Conservation (phyloP, 169 alveolate genomes). For the Cryptosporidium sp. region DNA sequence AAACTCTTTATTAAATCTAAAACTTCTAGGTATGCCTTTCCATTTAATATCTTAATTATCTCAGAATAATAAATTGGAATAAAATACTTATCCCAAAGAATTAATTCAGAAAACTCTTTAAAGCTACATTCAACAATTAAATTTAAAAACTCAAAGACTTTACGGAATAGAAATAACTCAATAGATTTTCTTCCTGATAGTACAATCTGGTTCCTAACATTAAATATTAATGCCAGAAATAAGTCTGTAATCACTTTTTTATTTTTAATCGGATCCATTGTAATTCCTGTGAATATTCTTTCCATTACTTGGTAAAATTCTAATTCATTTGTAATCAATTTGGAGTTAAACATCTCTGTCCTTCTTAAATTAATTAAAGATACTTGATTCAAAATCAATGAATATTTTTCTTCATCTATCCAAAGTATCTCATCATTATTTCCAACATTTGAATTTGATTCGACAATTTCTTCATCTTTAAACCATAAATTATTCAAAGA, state of each 20-base stretch:
- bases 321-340: slow-evolving; percentile 18
- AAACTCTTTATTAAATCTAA: slow-evolving; percentile 24
- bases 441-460: neutral
- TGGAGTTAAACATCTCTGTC: slow-evolving; percentile 15
- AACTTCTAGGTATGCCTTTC: slow-evolving; percentile 3
- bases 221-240: slow-evolving; percentile 21
- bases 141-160: slow-evolving; percentile 24
- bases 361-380: slow-evolving; percentile 46
- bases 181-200: slow-evolving; percentile 19
- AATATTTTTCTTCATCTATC: slow-evolving; percentile 33
- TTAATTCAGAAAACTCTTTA: slow-evolving; percentile 9
- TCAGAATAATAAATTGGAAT: slow-evolving; percentile 19
- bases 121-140: slow-evolving; percentile 6
- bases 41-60: neutral
- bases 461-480: slow-evolving; percentile 1
- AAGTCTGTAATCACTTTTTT: slow-evolving; percentile 8
- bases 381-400: slow-evolving; percentile 1
- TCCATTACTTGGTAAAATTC: neutral
- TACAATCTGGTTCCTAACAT: slow-evolving; percentile 30
- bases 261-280: neutral
- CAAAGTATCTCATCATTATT: slow-evolving; percentile 11
- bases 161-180: slow-evolving; percentile 11
- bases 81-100: slow-evolving; percentile 43
- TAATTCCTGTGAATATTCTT: slow-evolving; percentile 20
- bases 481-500: slow-evolving; percentile 45